These are phyloP conservation scores for Phytophthora nicotianae DNA, from an alignment of 352 stramenopile species.

Conservation along the genomic window DNA sequence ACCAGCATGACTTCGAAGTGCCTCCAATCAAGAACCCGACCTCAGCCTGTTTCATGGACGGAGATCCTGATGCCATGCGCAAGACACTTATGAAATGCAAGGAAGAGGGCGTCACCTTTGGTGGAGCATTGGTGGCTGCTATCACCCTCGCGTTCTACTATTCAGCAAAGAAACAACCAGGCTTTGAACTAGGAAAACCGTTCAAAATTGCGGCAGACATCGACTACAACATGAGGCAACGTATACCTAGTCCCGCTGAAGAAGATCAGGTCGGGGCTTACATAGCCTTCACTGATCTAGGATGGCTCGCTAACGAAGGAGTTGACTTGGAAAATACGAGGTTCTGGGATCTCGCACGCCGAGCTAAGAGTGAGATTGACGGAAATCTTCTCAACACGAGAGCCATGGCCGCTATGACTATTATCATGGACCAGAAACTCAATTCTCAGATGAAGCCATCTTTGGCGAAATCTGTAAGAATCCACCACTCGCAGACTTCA, in stretches of 20 bases:
- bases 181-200: slow-evolving; percentile 8
- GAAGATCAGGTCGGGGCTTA: slow-evolving; percentile 39
- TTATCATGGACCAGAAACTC: slow-evolving; percentile 24
- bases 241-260: slow-evolving; percentile 27
- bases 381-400: slow-evolving; percentile 16
- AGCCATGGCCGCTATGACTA: slow-evolving; percentile 12
- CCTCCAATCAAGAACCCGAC: slow-evolving; percentile 28
- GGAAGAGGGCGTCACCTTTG: slow-evolving; percentile 41
- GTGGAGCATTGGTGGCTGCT: slow-evolving; percentile 28
- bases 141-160: slow-evolving; percentile 26
- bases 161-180: slow-evolving; percentile 1
- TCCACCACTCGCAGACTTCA: slow-evolving; percentile 18
- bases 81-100: slow-evolving; percentile 34
- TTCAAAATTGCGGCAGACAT: slow-evolving; percentile 45
- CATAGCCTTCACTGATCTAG: slow-evolving; percentile 21
- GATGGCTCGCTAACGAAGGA: slow-evolving; percentile 21
- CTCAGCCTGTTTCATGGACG: slow-evolving; percentile 31
- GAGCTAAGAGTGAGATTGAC: slow-evolving; percentile 33
- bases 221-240: slow-evolving; percentile 52
- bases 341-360: slow-evolving; percentile 56
- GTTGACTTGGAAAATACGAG: slow-evolving; percentile 25
- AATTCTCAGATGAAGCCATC: slow-evolving; percentile 21
- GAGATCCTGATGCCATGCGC: slow-evolving; percentile 23
- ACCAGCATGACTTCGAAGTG: slow-evolving; percentile 35
- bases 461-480: slow-evolving; percentile 20